Evolutionary conservation across 2,329 filamentous ascomycete species (phyloP).

Genomic region (Lizonia empirigonia): DNA sequence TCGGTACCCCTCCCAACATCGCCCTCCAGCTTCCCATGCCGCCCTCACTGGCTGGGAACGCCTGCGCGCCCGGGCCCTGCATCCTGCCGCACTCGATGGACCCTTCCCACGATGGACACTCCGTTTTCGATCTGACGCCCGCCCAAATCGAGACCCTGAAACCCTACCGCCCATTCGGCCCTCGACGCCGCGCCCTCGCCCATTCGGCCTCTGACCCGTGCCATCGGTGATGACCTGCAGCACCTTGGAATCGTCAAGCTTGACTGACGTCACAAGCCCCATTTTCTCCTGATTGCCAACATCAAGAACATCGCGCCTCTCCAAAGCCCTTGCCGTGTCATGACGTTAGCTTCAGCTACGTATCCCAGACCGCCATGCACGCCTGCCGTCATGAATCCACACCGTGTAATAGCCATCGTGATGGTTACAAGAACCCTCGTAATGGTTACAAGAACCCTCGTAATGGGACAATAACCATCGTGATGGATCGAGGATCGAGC

Average conservation of each 20-base stretch:
- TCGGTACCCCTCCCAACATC: background rate
- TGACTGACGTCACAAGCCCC: background rate
- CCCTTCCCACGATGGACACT: slow-evolving; percentile 3
- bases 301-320: slow-evolving; percentile 5
- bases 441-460: too few species aligned
- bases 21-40: background rate
- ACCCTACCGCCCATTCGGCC: background rate
- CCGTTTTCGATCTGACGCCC: slow-evolving; percentile 1
- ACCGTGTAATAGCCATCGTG: too few species aligned
- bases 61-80: slow-evolving; percentile 1
- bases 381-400: too few species aligned
- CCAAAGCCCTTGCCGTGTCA: background rate
- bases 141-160: too few species aligned
- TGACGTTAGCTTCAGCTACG: background rate
- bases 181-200: background rate
- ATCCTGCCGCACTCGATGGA: background rate
- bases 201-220: background rate
- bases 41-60: background rate
- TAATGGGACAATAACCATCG: too few species aligned
- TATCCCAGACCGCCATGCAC: background rate
- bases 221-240: background rate
- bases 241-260: background rate
- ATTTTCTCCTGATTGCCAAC: background rate
- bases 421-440: too few species aligned
- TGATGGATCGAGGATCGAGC: too few species aligned